A percentile compares a stretch with the other conserved stretches of the same genome.
phyloP scores from a whole-genome alignment of 345 rosid species.

The Hypericum androsaemum region DNA sequence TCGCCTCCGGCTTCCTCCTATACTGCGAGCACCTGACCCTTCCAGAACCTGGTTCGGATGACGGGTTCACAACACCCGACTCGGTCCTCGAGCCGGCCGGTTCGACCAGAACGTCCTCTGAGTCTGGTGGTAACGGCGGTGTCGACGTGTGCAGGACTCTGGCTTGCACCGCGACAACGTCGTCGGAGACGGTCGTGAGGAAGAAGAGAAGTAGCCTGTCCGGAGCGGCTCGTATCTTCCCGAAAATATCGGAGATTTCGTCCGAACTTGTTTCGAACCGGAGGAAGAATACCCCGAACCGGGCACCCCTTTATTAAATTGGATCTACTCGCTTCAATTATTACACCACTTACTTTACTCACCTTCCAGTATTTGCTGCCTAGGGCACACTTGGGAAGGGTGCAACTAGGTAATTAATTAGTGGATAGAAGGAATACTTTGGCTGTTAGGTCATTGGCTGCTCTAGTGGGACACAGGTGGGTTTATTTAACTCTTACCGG shows the following conservation, averaged over 20 bases:
- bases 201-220: slow-evolving; percentile 76
- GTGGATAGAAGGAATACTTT: too few relatives aligned
- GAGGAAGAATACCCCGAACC: slow-evolving; percentile 67
- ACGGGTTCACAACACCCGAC: slow-evolving; percentile 45
- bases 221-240: slow-evolving; percentile 34
- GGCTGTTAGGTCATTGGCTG: too few relatives aligned
- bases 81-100: slow-evolving; percentile 52
- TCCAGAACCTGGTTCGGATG: slow-evolving; percentile 42
- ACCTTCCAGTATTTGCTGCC: too few relatives aligned
- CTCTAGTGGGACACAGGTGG: too few relatives aligned
- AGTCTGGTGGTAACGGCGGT: slow-evolving; percentile 44
- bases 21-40: slow-evolving; percentile 57
- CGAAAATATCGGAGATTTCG: slow-evolving; percentile 36
- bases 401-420: too few relatives aligned
- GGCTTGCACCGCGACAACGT: slow-evolving; percentile 52
- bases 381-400: too few relatives aligned
- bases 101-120: slow-evolving; percentile 49
- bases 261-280: slow-evolving; percentile 39
- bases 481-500: too few relatives aligned
- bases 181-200: slow-evolving; percentile 36
- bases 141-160: slow-evolving; percentile 35
- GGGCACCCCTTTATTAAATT: slow-evolving; percentile 75
- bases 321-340: too few relatives aligned
- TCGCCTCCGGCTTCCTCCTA: slow-evolving; percentile 35
- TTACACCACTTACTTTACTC: too few relatives aligned